phyloP scores from a whole-genome alignment of 2,329 filamentous ascomycete genomes.

The Lecanicillium sp. region DNA sequence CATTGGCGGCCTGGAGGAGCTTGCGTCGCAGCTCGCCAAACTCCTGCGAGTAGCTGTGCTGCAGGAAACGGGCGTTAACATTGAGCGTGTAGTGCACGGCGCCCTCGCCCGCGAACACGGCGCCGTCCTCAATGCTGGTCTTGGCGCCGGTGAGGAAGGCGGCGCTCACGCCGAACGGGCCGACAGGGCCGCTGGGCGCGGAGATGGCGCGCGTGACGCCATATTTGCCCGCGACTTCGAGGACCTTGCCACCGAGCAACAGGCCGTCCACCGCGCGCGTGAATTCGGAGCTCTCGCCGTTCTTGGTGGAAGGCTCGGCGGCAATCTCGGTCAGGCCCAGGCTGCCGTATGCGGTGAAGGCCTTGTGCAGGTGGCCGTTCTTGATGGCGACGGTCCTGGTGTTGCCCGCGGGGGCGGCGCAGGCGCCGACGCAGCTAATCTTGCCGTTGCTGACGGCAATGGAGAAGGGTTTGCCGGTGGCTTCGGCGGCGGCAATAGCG shows the following conservation, averaged over 20 bases:
- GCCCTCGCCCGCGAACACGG: constrained; percentile 48
- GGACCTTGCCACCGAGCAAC: constrained; percentile 49
- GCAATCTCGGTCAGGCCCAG: constrained; percentile 60
- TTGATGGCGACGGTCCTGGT: constrained; percentile 40
- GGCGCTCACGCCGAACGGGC: constrained; percentile 52
- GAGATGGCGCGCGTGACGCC: constrained; percentile 55
- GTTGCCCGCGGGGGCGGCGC: constrained; percentile 32
- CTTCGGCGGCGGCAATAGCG: constrained; percentile 15
- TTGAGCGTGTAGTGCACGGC: constrained; percentile 55
- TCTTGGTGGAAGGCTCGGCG: constrained; percentile 48
- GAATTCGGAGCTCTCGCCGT: constrained; percentile 44
- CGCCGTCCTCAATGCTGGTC: constrained; percentile 40
- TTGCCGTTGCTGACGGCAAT: constrained; percentile 47
- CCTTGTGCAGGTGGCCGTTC: constrained; percentile 55
- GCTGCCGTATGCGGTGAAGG: constrained; percentile 54
- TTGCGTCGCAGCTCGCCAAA: constrained; percentile 47
- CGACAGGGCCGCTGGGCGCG: constrained; percentile 40
- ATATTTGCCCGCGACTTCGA: constrained; percentile 45
- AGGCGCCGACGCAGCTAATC: constrained; percentile 51
- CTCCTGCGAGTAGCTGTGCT: constrained; percentile 48
- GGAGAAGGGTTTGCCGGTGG: constrained; percentile 30
- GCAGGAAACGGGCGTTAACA: constrained; percentile 31
- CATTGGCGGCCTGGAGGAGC: constrained; percentile 44
- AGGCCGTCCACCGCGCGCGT: constrained; percentile 54
- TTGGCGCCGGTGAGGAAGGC: constrained; percentile 49